A percentile compares a stretch with the other conserved stretches of the same genome.
Conservation (phyloP, 805 yeast species). For the Candida montana region DNA sequence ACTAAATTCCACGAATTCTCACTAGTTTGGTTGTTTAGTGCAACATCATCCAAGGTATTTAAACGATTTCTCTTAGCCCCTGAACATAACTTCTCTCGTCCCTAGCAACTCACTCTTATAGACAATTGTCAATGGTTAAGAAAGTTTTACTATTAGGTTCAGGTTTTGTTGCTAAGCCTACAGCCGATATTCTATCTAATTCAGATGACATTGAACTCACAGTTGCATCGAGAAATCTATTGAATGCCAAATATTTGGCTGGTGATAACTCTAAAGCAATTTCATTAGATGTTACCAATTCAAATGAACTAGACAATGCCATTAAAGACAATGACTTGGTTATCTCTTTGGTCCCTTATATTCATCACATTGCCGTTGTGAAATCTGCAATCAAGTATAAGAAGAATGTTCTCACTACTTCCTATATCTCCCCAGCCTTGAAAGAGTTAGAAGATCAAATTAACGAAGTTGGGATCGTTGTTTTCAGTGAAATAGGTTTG, state of each 20-base stretch:
- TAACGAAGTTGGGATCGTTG: constrained; percentile 92
- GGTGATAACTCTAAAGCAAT: constrained; percentile 82
- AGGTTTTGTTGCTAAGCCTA: constrained; percentile 98
- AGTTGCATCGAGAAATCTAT: constrained; percentile 91
- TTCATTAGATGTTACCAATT: constrained; percentile 83
- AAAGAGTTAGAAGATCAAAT: constrained; percentile 80
- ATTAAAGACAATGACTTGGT: constrained; percentile 78
- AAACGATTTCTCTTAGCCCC: too few relatives aligned
- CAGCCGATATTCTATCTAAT: constrained; percentile 84
- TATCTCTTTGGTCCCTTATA: constrained; percentile 94
- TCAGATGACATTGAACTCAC: constrained; percentile 82
- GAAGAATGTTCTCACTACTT: constrained; percentile 89
- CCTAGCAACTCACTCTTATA: too few relatives aligned
- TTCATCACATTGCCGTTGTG: constrained; percentile 87
- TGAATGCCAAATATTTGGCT: constrained; percentile 83
- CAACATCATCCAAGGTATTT: too few relatives aligned
- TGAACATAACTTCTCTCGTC: too few relatives aligned
- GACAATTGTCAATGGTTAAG: constrained; percentile 25
- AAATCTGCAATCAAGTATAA: constrained; percentile 87
- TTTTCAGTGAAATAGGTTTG: constrained; percentile 97
- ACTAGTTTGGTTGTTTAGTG: too few relatives aligned
- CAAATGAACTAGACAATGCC: constrained; percentile 67
- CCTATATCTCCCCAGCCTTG: constrained; percentile 93
- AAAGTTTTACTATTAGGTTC: constrained; percentile 87
- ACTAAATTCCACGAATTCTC: too few relatives aligned